Conservation (phyloP, 2,329 filamentous ascomycete genomes). For the Xylariaceae sp. region DNA sequence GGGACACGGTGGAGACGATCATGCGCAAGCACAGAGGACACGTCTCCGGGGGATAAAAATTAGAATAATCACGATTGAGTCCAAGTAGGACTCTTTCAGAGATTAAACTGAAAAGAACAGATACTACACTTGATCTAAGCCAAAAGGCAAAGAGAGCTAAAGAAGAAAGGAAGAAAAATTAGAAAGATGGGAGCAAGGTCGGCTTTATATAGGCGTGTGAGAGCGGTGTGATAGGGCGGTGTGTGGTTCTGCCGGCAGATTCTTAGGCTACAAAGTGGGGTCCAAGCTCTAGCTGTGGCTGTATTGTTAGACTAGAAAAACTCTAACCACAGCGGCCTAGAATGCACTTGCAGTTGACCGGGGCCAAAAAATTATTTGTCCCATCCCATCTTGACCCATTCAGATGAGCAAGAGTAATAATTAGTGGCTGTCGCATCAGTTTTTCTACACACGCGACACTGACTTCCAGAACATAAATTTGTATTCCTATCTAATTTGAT, state of each 20-base stretch:
- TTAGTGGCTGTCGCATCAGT: conserved; percentile 12
- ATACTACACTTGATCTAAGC: conserved; percentile 60
- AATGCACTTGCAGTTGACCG: background rate
- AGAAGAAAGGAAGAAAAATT: conserved; percentile 33
- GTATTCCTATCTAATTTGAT: too few relatives aligned
- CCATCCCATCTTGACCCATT: background rate
- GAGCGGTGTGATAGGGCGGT: conserved; percentile 35
- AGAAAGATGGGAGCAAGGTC: conserved; percentile 6
- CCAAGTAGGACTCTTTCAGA: conserved; percentile 78
- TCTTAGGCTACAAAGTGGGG: background rate
- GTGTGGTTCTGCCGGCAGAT: conserved; percentile 22
- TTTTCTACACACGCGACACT: conserved; percentile 16
- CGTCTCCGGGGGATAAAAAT: conserved; percentile 68
- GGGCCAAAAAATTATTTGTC: conserved; percentile 28
- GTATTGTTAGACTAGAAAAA: background rate
- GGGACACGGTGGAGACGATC: conserved; percentile 69
- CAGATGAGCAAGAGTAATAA: conserved; percentile 13
- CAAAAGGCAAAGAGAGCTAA: conserved; percentile 44
- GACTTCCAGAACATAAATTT: conserved; percentile 6
- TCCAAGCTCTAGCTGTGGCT: background rate
- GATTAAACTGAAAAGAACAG: conserved; percentile 97
- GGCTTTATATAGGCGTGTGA: conserved; percentile 23
- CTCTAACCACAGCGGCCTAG: conserved; percentile 6
- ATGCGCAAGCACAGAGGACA: conserved; percentile 75
- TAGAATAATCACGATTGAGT: conserved; percentile 77